phyloP scores from a whole-genome alignment of 2,329 filamentous ascomycete genomes.

The Sporothrix mexicana region DNA sequence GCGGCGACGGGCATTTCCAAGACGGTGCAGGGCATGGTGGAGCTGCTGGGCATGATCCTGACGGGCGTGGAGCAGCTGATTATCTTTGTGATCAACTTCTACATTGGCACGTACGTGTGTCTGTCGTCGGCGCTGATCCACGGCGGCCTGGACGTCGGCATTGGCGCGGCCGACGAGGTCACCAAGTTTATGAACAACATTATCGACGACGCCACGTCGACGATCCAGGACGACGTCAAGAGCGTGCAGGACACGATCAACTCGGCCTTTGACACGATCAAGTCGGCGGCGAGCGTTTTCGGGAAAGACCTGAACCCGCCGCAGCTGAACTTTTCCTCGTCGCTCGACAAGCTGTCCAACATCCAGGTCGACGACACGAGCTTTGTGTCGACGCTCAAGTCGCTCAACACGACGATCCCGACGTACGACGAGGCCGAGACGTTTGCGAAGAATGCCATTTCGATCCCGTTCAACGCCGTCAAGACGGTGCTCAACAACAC shows the following conservation, averaged over 20 bases:
- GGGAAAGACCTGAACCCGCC: constrained; percentile 46
- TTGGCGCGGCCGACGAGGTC: constrained; percentile 48
- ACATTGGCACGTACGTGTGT: constrained; percentile 89
- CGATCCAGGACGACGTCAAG: constrained; percentile 60
- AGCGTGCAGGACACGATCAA: constrained; percentile 57
- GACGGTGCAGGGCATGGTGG: constrained; percentile 78
- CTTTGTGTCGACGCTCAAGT: constrained; percentile 71
- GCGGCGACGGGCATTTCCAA: constrained; percentile 80
- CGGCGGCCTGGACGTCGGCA: constrained; percentile 74
- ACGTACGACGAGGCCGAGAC: constrained; percentile 85
- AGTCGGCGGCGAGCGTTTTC: constrained; percentile 57
- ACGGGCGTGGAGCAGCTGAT: constrained; percentile 86
- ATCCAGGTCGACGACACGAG: constrained; percentile 71
- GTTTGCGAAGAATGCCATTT: constrained; percentile 74
- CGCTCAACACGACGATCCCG: constrained; percentile 79
- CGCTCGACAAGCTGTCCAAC: constrained; percentile 69
- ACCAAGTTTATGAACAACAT: constrained; percentile 59
- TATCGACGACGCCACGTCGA: constrained; percentile 57
- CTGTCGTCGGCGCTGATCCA: constrained; percentile 83
- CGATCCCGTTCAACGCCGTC: constrained; percentile 80
- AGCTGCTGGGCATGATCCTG: constrained; percentile 77
- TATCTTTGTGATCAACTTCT: constrained; percentile 89
- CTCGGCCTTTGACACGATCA: constrained; percentile 59
- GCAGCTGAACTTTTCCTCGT: constrained; percentile 67
- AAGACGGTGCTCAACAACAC: constrained; percentile 73